A percentile compares a stretch with the other conserved stretches of the same genome.
These are phyloP conservation scores for Hanseniaspora sp. DNA, from an alignment of 1,139 yeast genomes.

Conservation along the genomic window DNA sequence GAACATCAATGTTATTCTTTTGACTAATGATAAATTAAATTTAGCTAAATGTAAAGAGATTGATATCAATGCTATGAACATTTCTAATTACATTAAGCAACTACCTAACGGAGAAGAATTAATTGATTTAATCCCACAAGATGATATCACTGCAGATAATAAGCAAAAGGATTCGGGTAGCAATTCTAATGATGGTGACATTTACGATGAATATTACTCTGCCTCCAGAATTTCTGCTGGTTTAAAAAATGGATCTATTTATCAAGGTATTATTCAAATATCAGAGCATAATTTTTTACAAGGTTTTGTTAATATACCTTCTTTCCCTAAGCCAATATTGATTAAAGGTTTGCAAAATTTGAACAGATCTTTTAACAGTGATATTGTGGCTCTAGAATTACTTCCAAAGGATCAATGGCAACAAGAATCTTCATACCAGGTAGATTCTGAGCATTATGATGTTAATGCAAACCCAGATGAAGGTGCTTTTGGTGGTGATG, in stretches of 20 bases:
- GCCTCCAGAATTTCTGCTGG: conserved; percentile 85
- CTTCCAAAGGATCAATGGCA: conserved; percentile 84
- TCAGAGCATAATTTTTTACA: conserved; percentile 82
- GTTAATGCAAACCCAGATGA: conserved; percentile 51
- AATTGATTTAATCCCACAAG: conserved; percentile 66
- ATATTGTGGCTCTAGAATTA: conserved; percentile 79
- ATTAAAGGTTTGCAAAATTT: conserved; percentile 72
- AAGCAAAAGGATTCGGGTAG: conserved; percentile 20
- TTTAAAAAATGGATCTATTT: conserved; percentile 70
- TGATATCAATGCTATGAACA: conserved; percentile 45
- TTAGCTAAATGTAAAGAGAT: conserved; percentile 46
- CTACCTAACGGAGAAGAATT: conserved; percentile 68
- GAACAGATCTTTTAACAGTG: conserved; percentile 88
- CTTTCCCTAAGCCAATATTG: conserved; percentile 72
- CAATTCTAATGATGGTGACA: conserved; percentile 38
- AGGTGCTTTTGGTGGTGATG: conserved; percentile 35
- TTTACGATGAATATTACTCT: conserved; percentile 69
- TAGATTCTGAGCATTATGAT: conserved; percentile 61
- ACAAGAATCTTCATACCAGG: conserved; percentile 64
- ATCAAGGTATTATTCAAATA: conserved; percentile 71
- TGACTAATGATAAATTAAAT: conserved; percentile 71
- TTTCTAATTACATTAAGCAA: conserved; percentile 56
- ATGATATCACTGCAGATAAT: conserved; percentile 29
- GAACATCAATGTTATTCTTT: conserved; percentile 46
- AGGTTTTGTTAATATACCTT: conserved; percentile 65